A percentile compares a stretch with the other conserved stretches of the same genome.
Conservation (phyloP, 352 stramenopile species). For the Phytophthora pistaciae region DNA sequence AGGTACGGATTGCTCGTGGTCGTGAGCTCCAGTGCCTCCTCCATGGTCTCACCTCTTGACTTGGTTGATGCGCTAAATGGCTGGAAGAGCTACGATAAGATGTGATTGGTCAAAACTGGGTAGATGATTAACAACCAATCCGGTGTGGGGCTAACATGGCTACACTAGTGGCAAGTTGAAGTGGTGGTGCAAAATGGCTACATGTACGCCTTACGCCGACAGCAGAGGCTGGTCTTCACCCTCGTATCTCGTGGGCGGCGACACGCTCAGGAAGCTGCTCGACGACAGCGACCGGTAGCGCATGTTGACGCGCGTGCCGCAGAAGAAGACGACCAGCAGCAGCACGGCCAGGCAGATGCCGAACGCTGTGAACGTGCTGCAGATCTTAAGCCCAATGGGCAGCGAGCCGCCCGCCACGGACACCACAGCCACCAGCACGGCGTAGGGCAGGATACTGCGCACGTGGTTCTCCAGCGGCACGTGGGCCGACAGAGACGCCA, state of each 20-base stretch:
- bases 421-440: slow-evolving; percentile 73
- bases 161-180: slow-evolving; percentile 19
- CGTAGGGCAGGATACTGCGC: slow-evolving; percentile 87
- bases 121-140: slow-evolving; percentile 27
- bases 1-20: slow-evolving; percentile 84
- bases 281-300: slow-evolving; percentile 80
- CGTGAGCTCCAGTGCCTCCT: slow-evolving; percentile 52
- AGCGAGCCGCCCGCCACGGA: slow-evolving; percentile 76
- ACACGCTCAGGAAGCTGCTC: slow-evolving; percentile 77
- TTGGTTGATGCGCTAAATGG: slow-evolving; percentile 11
- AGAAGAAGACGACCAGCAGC: slow-evolving; percentile 85
- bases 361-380: slow-evolving; percentile 83
- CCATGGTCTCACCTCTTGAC: slow-evolving; percentile 16
- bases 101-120: slow-evolving; percentile 35
- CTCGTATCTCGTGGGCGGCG: slow-evolving; percentile 62
- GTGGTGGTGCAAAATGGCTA: background rate
- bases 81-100: slow-evolving; percentile 5
- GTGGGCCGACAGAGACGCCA: slow-evolving; percentile 82
- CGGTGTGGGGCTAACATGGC: slow-evolving; percentile 21
- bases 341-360: slow-evolving; percentile 78
- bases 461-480: slow-evolving; percentile 87
- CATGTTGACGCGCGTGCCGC: slow-evolving; percentile 79
- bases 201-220: slow-evolving; percentile 17
- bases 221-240: slow-evolving; percentile 67
- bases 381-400: slow-evolving; percentile 77